Evolutionary conservation across 768 basidiomycete genomes (phyloP).

Genomic region (Trichaptum fuscoviolaceum): DNA sequence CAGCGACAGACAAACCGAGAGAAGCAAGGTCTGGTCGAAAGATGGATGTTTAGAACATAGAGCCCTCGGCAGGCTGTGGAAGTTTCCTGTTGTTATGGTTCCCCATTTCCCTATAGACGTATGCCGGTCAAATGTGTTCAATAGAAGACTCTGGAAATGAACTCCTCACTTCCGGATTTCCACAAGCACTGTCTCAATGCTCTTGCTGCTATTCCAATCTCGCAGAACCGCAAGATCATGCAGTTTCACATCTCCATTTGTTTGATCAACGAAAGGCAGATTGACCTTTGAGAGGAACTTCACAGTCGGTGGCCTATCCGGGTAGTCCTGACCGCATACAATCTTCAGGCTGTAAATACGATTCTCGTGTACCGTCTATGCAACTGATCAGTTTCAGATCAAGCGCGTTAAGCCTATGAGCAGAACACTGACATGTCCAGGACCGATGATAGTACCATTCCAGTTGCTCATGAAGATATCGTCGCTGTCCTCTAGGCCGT

Average conservation of each 20-base stretch:
- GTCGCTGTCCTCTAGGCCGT: constrained; percentile 91
- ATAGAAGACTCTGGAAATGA: not conserved
- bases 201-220: constrained; percentile 69
- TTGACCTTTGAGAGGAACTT: constrained; percentile 89
- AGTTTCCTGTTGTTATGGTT: constrained; percentile 87
- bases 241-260: constrained; percentile 74
- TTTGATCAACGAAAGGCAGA: constrained; percentile 81
- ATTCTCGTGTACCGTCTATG: constrained; percentile 95
- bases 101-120: constrained; percentile 79
- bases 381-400: not conserved
- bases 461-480: constrained; percentile 98
- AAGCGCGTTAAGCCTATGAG: constrained; percentile 1
- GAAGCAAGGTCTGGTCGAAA: not conserved
- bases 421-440: constrained; percentile 74
- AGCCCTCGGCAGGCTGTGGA: constrained; percentile 91
- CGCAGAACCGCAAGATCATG: constrained; percentile 65
- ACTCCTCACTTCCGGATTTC: constrained; percentile 79
- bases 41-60: constrained; percentile 41
- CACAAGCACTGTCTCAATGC: constrained; percentile 87
- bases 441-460: constrained; percentile 99
- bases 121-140: constrained; percentile 4
- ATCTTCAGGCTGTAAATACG: constrained; percentile 96
- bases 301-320: constrained; percentile 72
- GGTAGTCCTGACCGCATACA: constrained; percentile 70
- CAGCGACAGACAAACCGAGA: not conserved